Evolutionary conservation across 2,329 filamentous ascomycete genomes (phyloP).

Genomic region (Fusarium sp.): DNA sequence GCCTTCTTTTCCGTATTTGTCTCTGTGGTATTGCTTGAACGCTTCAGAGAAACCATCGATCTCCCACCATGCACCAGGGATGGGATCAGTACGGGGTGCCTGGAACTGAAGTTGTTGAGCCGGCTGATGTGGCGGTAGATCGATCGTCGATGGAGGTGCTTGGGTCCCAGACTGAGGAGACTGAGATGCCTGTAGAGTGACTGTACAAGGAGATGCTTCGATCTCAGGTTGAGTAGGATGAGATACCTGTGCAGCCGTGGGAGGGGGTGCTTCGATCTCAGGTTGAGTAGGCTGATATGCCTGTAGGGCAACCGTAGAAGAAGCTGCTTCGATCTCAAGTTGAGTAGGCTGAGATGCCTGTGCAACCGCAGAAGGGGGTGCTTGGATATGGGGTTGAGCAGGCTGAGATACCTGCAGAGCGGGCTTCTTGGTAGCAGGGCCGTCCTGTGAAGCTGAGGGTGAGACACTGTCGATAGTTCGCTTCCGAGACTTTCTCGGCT

Average conservation of each 20-base stretch:
- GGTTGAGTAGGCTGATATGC: background rate
- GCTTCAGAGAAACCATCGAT: background rate
- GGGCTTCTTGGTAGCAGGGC: background rate
- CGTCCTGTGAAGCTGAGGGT: background rate
- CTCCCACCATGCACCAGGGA: background rate
- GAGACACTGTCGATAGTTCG: background rate
- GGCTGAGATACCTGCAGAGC: background rate
- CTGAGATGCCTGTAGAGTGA: background rate
- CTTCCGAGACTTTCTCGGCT: background rate
- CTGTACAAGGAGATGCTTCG: background rate
- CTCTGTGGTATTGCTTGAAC: background rate
- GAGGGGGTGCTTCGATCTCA: background rate
- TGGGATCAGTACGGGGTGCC: background rate
- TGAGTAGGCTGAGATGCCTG: background rate
- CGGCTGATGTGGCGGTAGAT: background rate
- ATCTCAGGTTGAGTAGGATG: background rate
- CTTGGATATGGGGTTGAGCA: background rate
- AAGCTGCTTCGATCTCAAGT: background rate
- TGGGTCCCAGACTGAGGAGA: background rate
- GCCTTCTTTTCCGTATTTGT: background rate
- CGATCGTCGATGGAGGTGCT: background rate
- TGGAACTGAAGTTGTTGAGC: background rate
- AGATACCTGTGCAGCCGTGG: background rate
- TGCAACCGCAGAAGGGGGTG: background rate
- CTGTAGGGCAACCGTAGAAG: background rate